Conservation (phyloP, 2,329 filamentous ascomycete species). For the Claviceps paspali region DNA sequence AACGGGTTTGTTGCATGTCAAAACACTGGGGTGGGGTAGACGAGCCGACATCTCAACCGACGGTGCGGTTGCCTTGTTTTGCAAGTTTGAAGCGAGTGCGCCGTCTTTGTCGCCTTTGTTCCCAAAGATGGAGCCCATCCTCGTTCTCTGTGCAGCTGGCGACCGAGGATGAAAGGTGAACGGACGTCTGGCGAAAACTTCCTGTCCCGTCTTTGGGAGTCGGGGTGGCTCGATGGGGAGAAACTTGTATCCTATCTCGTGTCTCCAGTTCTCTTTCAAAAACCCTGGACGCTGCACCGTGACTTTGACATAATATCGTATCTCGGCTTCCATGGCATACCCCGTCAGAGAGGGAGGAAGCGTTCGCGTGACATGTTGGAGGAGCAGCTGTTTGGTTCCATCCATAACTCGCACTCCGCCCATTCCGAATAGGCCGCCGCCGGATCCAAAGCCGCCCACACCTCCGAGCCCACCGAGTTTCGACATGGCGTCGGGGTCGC, state of each 20-base stretch:
- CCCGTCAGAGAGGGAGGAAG: slow-evolving; percentile 81
- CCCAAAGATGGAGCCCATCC: slow-evolving; percentile 46
- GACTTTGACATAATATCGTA: slow-evolving; percentile 90
- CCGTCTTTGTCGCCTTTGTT: slow-evolving; percentile 15
- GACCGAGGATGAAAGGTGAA: slow-evolving; percentile 37
- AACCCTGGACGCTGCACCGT: slow-evolving; percentile 79
- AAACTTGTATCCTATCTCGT: slow-evolving; percentile 60
- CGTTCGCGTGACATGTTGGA: slow-evolving; percentile 65
- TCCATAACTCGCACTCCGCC: slow-evolving; percentile 45
- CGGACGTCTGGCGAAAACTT: slow-evolving; percentile 68
- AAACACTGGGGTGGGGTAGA: slow-evolving; percentile 70
- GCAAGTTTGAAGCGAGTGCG: slow-evolving; percentile 15
- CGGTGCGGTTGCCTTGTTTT: slow-evolving; percentile 27
- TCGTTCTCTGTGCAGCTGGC: slow-evolving; percentile 16
- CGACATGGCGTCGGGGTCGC: slow-evolving; percentile 35
- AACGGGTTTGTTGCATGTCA: slow-evolving; percentile 78
- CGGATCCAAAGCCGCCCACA: slow-evolving; percentile 33
- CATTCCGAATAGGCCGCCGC: slow-evolving; percentile 30
- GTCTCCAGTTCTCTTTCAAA: slow-evolving; percentile 78
- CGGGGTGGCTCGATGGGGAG: slow-evolving; percentile 84
- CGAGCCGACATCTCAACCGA: slow-evolving; percentile 65
- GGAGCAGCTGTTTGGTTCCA: slow-evolving; percentile 45
- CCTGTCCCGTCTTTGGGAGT: slow-evolving; percentile 48
- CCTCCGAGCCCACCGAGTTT: slow-evolving; percentile 38
- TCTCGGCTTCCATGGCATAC: slow-evolving; percentile 75